phyloP scores from a whole-genome alignment of 305 asterid species.

The Ilex paraguariensis region DNA sequence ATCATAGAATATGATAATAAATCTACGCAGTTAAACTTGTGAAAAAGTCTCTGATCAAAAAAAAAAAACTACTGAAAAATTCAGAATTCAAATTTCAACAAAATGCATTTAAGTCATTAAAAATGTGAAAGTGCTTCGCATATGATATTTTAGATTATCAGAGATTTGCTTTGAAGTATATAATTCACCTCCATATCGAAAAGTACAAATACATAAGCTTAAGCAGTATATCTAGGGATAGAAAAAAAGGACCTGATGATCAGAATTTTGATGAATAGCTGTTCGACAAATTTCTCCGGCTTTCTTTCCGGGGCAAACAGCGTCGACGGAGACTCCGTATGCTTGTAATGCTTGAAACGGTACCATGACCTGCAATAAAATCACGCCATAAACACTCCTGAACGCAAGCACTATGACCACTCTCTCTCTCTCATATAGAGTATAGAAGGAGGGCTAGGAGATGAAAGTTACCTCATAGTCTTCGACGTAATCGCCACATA shows the following conservation, averaged over 20 bases:
- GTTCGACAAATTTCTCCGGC: conserved; percentile 83
- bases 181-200: too few species aligned
- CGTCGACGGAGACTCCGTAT: conserved; percentile 81
- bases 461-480: conserved; percentile 61
- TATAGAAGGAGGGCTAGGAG: not conserved
- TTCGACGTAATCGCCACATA: conserved; percentile 87
- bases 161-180: too few species aligned
- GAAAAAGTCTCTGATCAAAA: too few species aligned
- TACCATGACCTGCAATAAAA: conserved; percentile 63
- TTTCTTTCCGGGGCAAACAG: conserved; percentile 90
- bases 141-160: too few species aligned
- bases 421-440: not conserved
- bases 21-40: too few species aligned
- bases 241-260: conserved; percentile 56
- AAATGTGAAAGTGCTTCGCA: too few species aligned
- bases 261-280: conserved; percentile 58
- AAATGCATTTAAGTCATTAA: too few species aligned
- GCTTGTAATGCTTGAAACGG: conserved; percentile 91
- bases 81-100: too few species aligned
- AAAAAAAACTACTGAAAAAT: too few species aligned
- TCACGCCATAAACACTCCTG: not conserved
- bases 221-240: not conserved
- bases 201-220: too few species aligned
- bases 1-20: too few species aligned
- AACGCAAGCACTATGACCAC: not conserved